phyloP scores from a whole-genome alignment of 768 basidiomycete genomes.

The Trametes meyenii region DNA sequence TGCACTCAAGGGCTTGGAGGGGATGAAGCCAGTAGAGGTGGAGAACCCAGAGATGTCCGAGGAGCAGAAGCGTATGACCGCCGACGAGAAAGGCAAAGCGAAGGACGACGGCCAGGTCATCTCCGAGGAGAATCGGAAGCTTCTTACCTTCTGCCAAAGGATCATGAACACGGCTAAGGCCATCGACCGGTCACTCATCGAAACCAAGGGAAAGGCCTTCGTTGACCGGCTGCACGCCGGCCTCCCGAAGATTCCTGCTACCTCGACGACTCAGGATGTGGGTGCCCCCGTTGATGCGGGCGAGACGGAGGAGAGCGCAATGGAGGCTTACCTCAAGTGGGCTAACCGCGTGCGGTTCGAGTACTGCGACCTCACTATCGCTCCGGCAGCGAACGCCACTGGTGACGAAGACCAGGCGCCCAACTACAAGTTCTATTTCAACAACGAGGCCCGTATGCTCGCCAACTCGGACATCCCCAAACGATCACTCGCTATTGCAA shows the following conservation, averaged over 20 bases:
- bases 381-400: constrained; percentile 28
- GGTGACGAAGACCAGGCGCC: constrained; percentile 56
- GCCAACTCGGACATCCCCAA: constrained; percentile 87
- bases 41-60: constrained; percentile 71
- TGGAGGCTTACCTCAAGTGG: constrained; percentile 82
- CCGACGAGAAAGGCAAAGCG: constrained; percentile 63
- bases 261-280: constrained; percentile 19
- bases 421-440: constrained; percentile 82
- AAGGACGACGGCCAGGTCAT: constrained; percentile 52
- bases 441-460: constrained; percentile 82
- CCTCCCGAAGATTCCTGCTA: constrained; percentile 67
- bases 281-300: constrained; percentile 51
- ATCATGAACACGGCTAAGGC: constrained; percentile 81
- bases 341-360: constrained; percentile 82
- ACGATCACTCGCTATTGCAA: constrained; percentile 91
- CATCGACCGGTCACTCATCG: constrained; percentile 85
- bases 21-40: constrained; percentile 52
- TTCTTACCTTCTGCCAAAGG: constrained; percentile 81
- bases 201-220: constrained; percentile 89
- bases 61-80: constrained; percentile 86
- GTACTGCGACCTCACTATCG: constrained; percentile 83
- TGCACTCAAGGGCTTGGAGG: constrained; percentile 85
- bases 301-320: constrained; percentile 65
- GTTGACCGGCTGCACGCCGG: constrained; percentile 75
- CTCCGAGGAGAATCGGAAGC: constrained; percentile 76